Evolutionary conservation across 2,329 filamentous ascomycete genomes (phyloP), one percentile per base, ranked within the genome.

Genomic region (Chaetomiaceae sp.): DNA sequence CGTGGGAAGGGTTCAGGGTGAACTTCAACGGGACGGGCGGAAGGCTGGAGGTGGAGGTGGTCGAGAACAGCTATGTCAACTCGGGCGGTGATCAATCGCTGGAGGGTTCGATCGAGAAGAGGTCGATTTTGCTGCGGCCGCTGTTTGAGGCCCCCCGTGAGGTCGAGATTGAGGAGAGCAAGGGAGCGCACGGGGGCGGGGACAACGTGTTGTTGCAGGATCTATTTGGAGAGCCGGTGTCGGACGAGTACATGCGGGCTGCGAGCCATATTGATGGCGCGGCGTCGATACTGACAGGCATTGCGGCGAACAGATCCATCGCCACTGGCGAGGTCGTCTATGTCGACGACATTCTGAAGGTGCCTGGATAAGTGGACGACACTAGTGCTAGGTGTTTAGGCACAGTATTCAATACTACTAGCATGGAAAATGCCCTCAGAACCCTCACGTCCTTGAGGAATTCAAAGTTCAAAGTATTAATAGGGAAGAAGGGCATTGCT

Each of bases 31-130:
- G 81, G 4, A 84, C 75, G 0, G 75, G 75, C 4, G 81, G 82
- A 0, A 69, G 81, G 0, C 63, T 85, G 2, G 81, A 85, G 66
- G 71, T 82, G 51, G 79, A 84, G 60, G 78, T 85, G 0, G 78
- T 84, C 0, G 82, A 85, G 65, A 79, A 79, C 54, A 79, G 77
- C 58, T 84, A 84, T 58, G 77, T 81, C 34, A 83, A 82, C 62
- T 77, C 79, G 1, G 80, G 80, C 0, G 80, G 80, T 0, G 78
- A 81, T 27, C 80, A 82, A 63, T 71, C 74, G 2, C 63, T 71
- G 0, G 78, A 82, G 59, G 80, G 79, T 0, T 75, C 75, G 0
- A 65, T 81, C 8, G 78, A 81, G 61, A 70, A 64, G 41, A 70
- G 73, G 40, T 71, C 70, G 2, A 73, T 82, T 27, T 64, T 76